Percentiles rank a stretch among this genome's conserved stretches.
Evolutionary conservation across 2,329 filamentous ascomycete genomes (phyloP).

Genomic region (Fusarium cyanostomum): DNA sequence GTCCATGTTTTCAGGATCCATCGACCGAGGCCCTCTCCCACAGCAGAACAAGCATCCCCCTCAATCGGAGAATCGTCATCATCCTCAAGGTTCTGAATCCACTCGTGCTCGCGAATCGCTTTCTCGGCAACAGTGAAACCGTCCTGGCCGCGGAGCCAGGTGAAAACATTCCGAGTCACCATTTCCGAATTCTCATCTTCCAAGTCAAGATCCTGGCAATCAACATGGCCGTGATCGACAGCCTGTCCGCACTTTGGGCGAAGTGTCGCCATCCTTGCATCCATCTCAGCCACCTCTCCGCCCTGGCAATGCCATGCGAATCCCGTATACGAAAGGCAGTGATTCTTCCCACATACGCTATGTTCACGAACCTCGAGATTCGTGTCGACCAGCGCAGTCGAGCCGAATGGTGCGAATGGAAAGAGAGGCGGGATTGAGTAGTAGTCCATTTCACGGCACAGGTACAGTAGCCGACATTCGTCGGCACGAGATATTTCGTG

Average conservation of each 20-base stretch:
- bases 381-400: constrained; percentile 23
- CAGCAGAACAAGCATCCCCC: constrained; percentile 17
- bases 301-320: constrained; percentile 16
- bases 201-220: constrained; percentile 7
- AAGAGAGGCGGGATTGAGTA: constrained; percentile 17
- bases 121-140: constrained; percentile 44
- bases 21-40: constrained; percentile 5
- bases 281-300: not conserved
- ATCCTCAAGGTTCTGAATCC: constrained; percentile 43
- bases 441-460: constrained; percentile 14
- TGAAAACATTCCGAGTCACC: constrained; percentile 43
- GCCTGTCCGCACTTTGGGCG: not conserved
- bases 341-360: constrained; percentile 3
- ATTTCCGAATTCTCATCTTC: constrained; percentile 30
- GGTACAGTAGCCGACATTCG: constrained; percentile 28
- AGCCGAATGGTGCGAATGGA: constrained; percentile 29
- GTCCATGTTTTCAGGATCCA: constrained; percentile 13
- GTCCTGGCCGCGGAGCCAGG: constrained; percentile 41
- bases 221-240: not conserved
- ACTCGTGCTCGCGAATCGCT: constrained; percentile 42
- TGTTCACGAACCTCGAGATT: constrained; percentile 27
- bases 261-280: not conserved
- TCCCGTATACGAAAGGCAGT: not conserved
- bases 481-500: constrained; percentile 26
- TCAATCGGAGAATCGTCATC: constrained; percentile 32